These are phyloP conservation scores for Magnusiomyces magnusii DNA, from an alignment of 1,139 yeast species.

Conservation along the genomic window DNA sequence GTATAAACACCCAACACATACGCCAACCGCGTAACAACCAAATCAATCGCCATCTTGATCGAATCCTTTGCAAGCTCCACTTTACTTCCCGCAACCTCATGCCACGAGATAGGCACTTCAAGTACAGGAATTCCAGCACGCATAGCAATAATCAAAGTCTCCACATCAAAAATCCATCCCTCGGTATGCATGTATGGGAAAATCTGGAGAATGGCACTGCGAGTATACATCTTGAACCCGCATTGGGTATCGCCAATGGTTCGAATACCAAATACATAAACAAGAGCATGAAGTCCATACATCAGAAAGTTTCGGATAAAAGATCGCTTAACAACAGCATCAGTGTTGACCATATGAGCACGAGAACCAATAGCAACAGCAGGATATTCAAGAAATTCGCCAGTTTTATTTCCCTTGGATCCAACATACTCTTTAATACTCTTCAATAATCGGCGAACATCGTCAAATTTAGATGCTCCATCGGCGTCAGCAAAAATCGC, in stretches of 20 bases:
- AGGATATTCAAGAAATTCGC: slow-evolving; percentile 27
- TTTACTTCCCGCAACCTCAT: slow-evolving; percentile 92
- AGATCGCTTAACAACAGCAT: slow-evolving; percentile 90
- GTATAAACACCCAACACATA: slow-evolving; percentile 76
- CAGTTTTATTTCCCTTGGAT: slow-evolving; percentile 18
- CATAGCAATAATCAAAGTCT: slow-evolving; percentile 71
- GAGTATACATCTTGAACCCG: slow-evolving; percentile 88
- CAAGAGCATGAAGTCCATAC: slow-evolving; percentile 86
- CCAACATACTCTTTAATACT: slow-evolving; percentile 35
- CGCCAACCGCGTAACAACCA: slow-evolving; percentile 85
- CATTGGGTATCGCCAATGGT: slow-evolving; percentile 90
- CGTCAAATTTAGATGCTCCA: slow-evolving; percentile 84
- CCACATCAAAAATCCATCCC: slow-evolving; percentile 98
- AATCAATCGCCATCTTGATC: slow-evolving; percentile 89
- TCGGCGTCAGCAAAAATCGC: slow-evolving; percentile 95
- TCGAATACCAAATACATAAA: slow-evolving; percentile 81
- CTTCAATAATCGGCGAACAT: slow-evolving; percentile 48
- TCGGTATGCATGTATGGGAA: slow-evolving; percentile 95
- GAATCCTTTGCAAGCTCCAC: slow-evolving; percentile 89
- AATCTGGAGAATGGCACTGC: slow-evolving; percentile 51
- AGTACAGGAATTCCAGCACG: slow-evolving; percentile 56
- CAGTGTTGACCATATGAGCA: slow-evolving; percentile 94
- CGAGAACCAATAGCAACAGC: slow-evolving; percentile 85
- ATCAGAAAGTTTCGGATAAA: slow-evolving; percentile 81
- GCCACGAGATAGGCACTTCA: slow-evolving; percentile 93